These are phyloP conservation scores for Periglandula ipomoeae DNA, from an alignment of 2,329 filamentous ascomycete genomes.

Conservation along the genomic window DNA sequence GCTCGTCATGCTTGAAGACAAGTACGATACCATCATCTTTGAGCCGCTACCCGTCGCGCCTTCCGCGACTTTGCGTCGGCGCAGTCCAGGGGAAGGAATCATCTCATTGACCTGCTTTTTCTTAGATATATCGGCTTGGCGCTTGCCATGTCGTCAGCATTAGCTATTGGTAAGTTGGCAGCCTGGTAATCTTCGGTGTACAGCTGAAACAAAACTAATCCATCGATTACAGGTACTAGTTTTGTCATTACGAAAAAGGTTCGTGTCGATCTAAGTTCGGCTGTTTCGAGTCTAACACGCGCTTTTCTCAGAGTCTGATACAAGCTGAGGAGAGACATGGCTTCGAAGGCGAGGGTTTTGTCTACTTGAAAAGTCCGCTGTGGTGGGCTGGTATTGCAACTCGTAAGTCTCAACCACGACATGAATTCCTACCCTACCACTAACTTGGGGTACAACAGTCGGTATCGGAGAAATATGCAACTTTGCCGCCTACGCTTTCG, in stretches of 20 bases:
- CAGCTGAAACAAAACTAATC: slow-evolving; percentile 11
- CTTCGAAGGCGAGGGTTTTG: slow-evolving; percentile 92
- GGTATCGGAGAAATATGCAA: slow-evolving; percentile 91
- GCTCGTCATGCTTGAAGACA: slow-evolving; percentile 27
- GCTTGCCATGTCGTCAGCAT: slow-evolving; percentile 63
- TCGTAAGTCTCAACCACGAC: slow-evolving; percentile 43
- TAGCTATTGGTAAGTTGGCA: slow-evolving; percentile 59
- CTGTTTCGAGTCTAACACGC: neutral
- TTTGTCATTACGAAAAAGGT: slow-evolving; percentile 99
- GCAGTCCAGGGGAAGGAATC: neutral
- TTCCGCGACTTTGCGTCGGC: neutral
- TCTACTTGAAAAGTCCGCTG: slow-evolving; percentile 86
- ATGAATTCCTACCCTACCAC: neutral
- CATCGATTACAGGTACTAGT: slow-evolving; percentile 60
- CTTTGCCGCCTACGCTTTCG: slow-evolving; percentile 96
- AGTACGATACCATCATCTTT: slow-evolving; percentile 19
- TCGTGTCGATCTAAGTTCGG: slow-evolving; percentile 5
- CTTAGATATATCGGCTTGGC: slow-evolving; percentile 66
- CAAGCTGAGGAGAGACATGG: slow-evolving; percentile 86
- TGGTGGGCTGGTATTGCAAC: slow-evolving; percentile 96
- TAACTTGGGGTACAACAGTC: slow-evolving; percentile 44
- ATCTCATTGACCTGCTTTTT: neutral
- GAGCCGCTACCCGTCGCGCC: neutral
- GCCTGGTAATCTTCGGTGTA: neutral
- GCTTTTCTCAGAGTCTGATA: slow-evolving; percentile 61